Evolutionary conservation across 2,329 filamentous ascomycete species (phyloP).

Genomic region (Cercospora sojina): DNA sequence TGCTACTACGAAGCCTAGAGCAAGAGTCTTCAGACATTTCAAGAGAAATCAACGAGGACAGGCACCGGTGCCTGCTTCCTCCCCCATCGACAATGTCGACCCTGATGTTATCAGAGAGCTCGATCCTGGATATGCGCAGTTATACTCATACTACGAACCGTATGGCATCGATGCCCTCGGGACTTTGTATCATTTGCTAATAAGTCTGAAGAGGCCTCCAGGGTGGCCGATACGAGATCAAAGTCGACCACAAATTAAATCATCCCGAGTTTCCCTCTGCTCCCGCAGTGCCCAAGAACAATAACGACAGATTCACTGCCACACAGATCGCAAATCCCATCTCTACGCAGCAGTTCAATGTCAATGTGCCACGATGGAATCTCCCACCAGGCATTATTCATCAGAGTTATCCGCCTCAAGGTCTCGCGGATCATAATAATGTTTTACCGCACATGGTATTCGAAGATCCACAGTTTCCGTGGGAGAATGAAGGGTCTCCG

Average conservation of each 20-base stretch:
- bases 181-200: neutral
- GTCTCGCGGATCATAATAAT: conserved; percentile 8
- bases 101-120: conserved; percentile 6
- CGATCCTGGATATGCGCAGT: conserved; percentile 1
- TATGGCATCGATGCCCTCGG: neutral
- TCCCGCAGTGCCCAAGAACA: neutral
- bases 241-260: neutral
- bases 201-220: neutral
- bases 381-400: neutral
- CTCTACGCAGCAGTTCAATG: neutral
- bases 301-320: neutral
- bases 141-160: conserved; percentile 6
- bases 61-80: neutral
- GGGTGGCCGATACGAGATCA: conserved; percentile 7
- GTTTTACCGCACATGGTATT: conserved; percentile 17
- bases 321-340: neutral
- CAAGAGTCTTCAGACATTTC: conserved; percentile 10
- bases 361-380: neutral
- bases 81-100: neutral
- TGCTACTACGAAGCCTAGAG: neutral
- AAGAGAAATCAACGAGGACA: neutral
- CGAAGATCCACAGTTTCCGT: conserved; percentile 11
- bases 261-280: neutral
- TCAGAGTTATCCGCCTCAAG: neutral
- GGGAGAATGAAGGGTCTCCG: conserved; percentile 3